Evolutionary conservation across 225 moss, liverwort and hornwort species (phyloP).

Genomic region (Straminergon stramineum): DNA sequence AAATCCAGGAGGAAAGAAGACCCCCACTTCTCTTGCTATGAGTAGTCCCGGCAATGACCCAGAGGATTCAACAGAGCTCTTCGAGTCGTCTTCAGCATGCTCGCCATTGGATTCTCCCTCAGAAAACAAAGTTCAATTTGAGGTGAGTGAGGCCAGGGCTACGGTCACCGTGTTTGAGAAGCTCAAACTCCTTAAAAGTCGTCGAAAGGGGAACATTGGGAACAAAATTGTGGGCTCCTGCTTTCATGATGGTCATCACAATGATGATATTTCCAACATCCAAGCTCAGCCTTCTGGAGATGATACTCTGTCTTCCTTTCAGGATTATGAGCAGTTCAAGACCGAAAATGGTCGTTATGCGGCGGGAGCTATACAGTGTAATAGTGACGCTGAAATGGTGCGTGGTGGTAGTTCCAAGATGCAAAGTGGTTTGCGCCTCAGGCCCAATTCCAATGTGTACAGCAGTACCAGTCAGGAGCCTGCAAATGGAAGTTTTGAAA

Average conservation of each 20-base stretch:
- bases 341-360: slow-evolving; percentile 1
- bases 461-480: neutral
- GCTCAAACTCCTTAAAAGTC: slow-evolving; percentile 28
- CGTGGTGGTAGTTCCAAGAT: neutral
- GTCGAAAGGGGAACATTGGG: neutral
- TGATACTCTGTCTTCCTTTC: slow-evolving; percentile 26
- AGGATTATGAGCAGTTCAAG: slow-evolving; percentile 12
- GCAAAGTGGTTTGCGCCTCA: neutral
- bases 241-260: neutral
- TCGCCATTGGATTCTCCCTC: slow-evolving; percentile 33
- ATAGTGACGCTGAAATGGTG: neutral
- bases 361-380: neutral
- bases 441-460: slow-evolving; percentile 8
- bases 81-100: slow-evolving; percentile 36
- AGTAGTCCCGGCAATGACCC: slow-evolving; percentile 6
- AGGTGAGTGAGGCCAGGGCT: slow-evolving; percentile 20
- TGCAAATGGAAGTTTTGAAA: slow-evolving; percentile 25
- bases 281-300: slow-evolving; percentile 19
- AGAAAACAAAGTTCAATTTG: slow-evolving; percentile 23
- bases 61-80: slow-evolving; percentile 31
- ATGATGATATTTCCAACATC: neutral
- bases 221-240: neutral
- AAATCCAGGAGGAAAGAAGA: slow-evolving; percentile 11
- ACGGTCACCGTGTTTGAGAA: slow-evolving; percentile 14
- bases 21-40: slow-evolving; percentile 10